Percentiles rank a stretch among this genome's conserved stretches.
These are phyloP conservation scores for Populus hybrid DNA, from an alignment of 441 rosid species.

Conservation along the genomic window DNA sequence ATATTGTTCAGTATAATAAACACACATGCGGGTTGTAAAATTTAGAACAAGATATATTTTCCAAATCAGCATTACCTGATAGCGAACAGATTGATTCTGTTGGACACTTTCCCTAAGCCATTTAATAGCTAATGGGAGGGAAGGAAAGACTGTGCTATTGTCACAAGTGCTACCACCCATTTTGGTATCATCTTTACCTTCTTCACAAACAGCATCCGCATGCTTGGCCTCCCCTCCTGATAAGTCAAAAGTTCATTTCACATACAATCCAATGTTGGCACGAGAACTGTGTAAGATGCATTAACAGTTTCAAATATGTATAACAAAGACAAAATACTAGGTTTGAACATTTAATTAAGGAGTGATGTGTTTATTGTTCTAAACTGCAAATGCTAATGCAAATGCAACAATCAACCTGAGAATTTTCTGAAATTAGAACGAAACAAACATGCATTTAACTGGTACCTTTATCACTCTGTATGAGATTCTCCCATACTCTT, in stretches of 20 bases:
- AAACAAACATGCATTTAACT: background rate
- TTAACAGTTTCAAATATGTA: background rate
- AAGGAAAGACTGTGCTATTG: constrained; percentile 80
- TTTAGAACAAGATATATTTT: background rate
- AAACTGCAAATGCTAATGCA: background rate
- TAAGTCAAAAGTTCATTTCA: constrained; percentile 11
- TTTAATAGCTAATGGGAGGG: constrained; percentile 83
- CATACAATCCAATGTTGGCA: constrained; percentile 7
- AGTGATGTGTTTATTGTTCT: background rate
- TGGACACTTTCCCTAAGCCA: constrained; percentile 78
- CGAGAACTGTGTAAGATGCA: background rate
- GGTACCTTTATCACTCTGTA: constrained; percentile 63
- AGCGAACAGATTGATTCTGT: constrained; percentile 52
- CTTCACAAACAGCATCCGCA: constrained; percentile 41
- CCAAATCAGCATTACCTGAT: constrained; percentile 57
- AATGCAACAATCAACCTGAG: background rate
- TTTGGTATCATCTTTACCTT: constrained; percentile 45
- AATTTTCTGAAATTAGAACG: background rate
- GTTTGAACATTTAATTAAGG: background rate
- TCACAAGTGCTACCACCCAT: constrained; percentile 40
- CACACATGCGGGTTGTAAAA: background rate
- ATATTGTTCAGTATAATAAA: background rate
- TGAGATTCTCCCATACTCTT: constrained; percentile 79
- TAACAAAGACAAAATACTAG: background rate
- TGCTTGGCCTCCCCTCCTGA: constrained; percentile 49